Evolutionary conservation across 2,329 filamentous ascomycete species (phyloP).

Genomic region (Venturiaceae sp.): DNA sequence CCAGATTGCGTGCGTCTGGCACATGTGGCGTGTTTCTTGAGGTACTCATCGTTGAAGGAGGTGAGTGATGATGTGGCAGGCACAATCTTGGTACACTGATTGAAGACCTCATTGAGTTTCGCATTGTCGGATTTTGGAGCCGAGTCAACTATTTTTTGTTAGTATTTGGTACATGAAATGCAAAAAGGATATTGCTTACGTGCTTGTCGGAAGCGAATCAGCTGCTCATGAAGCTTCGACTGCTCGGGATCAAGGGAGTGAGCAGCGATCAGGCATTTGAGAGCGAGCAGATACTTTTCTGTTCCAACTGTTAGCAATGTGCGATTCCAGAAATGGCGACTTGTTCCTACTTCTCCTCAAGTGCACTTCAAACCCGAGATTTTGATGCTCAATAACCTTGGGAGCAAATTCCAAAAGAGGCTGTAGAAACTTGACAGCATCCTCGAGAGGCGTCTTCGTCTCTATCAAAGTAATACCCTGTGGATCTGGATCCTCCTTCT

Average conservation of each 20-base stretch:
- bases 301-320: conserved; percentile 14
- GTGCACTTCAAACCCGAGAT: conserved; percentile 83
- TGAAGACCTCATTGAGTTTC: conserved; percentile 60
- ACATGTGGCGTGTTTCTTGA: conserved; percentile 52
- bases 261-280: conserved; percentile 74
- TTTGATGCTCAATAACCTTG: conserved; percentile 71
- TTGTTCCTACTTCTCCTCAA: conserved; percentile 63
- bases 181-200: conserved; percentile 21
- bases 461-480: conserved; percentile 69
- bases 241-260: conserved; percentile 58
- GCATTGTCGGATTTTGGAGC: conserved; percentile 51
- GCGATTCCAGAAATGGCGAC: not conserved
- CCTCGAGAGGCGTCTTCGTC: conserved; percentile 72
- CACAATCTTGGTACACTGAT: conserved; percentile 54
- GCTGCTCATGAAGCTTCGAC: conserved; percentile 66
- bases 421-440: conserved; percentile 76
- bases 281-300: conserved; percentile 82
- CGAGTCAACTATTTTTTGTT: conserved; percentile 20
- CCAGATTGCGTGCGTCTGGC: conserved; percentile 53
- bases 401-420: conserved; percentile 77
- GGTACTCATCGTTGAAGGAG: conserved; percentile 57
- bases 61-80: conserved; percentile 46
- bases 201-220: conserved; percentile 56
- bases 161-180: not conserved
- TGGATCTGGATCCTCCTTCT: conserved; percentile 88